Percentiles rank a stretch among this genome's conserved stretches.
These are phyloP conservation scores for Globisporangium viniferum DNA, from an alignment of 352 stramenopile genomes.

Conservation along the genomic window DNA sequence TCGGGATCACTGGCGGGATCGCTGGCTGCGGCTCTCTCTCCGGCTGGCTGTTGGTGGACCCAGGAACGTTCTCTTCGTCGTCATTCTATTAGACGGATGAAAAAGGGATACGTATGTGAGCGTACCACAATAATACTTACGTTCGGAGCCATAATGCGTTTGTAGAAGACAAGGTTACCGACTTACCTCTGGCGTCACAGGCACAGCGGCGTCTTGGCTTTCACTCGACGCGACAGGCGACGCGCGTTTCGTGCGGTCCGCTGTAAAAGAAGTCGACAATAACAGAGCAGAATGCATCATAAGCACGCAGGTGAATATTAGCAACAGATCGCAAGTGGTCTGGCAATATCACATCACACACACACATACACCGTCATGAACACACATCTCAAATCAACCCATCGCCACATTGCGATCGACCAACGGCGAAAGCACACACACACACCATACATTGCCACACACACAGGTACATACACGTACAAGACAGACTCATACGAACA, in stretches of 20 bases:
- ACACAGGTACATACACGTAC: background rate
- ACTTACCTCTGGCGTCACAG: constrained; percentile 15
- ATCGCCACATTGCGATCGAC: background rate
- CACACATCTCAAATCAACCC: background rate
- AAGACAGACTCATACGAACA: background rate
- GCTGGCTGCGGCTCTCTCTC: constrained; percentile 4
- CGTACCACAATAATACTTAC: background rate
- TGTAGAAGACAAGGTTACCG: background rate
- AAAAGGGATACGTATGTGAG: background rate
- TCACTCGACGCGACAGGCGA: background rate
- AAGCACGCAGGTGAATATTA: background rate
- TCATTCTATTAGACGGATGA: background rate
- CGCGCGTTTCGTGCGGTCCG: constrained; percentile 17
- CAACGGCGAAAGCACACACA: background rate
- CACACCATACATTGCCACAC: background rate
- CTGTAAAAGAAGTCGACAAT: background rate
- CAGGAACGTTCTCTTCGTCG: constrained; percentile 7
- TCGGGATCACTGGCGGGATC: background rate
- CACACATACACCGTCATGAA: background rate
- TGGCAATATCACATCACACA: background rate
- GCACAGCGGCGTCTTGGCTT: constrained; percentile 2
- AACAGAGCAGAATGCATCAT: background rate
- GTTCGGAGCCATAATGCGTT: background rate
- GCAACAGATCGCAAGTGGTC: background rate
- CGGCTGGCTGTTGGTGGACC: background rate